phyloP scores from a whole-genome alignment of 73 alveolate genomes.

The Stentor coeruleus region DNA sequence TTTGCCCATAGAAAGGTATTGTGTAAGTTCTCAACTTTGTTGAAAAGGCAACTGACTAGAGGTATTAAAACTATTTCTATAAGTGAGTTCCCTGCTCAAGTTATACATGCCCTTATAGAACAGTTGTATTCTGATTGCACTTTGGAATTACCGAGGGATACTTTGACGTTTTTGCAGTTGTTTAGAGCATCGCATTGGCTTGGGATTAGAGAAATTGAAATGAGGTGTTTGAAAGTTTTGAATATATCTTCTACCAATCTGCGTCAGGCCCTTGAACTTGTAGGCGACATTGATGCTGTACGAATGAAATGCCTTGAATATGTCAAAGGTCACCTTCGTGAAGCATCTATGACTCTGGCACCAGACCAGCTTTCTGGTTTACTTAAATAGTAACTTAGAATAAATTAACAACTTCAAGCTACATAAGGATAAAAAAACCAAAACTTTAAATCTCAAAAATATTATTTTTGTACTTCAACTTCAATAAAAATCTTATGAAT shows the following conservation, averaged over 20 bases:
- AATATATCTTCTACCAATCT: not conserved
- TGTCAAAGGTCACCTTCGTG: not conserved
- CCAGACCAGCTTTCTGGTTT: constrained; percentile 23
- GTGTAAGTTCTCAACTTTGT: not conserved
- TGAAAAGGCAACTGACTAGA: constrained; percentile 7
- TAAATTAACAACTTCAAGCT: too few species aligned
- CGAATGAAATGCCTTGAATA: constrained; percentile 6
- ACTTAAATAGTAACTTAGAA: not conserved
- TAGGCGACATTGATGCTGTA: constrained; percentile 17
- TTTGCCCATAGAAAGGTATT: constrained; percentile 2
- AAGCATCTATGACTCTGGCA: constrained; percentile 16
- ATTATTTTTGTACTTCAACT: too few species aligned
- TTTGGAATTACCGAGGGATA: not conserved
- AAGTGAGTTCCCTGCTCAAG: constrained; percentile 7
- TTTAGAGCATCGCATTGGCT: constrained; percentile 18
- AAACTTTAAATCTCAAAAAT: too few species aligned
- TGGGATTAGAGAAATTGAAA: not conserved
- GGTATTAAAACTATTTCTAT: constrained; percentile 11
- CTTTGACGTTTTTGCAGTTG: constrained; percentile 5
- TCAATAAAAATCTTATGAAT: too few species aligned
- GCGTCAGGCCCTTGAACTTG: not conserved
- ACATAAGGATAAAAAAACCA: too few species aligned
- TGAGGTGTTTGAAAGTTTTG: not conserved
- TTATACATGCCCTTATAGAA: not conserved
- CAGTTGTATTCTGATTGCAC: constrained; percentile 5